phyloP scores from a whole-genome alignment of 345 rosid genomes.

The Adansonia digitata region DNA sequence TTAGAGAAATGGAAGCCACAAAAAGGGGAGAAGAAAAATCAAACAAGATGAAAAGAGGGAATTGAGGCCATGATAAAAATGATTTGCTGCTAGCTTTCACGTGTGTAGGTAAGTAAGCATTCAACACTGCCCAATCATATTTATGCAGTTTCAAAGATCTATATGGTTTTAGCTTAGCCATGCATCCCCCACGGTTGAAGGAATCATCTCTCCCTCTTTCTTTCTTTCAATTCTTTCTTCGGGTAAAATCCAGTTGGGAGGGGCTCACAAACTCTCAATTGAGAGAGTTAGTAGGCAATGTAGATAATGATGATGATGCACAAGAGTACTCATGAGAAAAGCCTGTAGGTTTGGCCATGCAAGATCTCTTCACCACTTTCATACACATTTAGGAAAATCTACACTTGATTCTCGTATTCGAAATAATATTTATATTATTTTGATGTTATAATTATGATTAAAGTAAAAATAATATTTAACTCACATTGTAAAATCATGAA shows the following conservation, averaged over 20 bases:
- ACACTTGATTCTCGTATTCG: no score
- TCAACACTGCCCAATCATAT: background rate
- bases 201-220: background rate
- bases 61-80: background rate
- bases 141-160: background rate
- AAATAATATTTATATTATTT: no score
- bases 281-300: background rate
- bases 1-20: background rate
- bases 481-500: no score
- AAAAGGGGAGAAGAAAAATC: background rate
- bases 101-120: conserved; percentile 6
- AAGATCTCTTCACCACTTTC: conserved; percentile 7
- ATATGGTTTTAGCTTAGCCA: no score
- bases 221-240: no score
- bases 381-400: background rate
- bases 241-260: no score
- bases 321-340: conserved; percentile 7
- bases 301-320: background rate
- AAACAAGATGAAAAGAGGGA: background rate
- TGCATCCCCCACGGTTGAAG: no score
- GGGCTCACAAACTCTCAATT: no score
- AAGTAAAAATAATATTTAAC: no score
- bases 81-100: conserved; percentile 1
- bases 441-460: no score
- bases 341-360: background rate